Evolutionary conservation across 1,139 yeast genomes (phyloP).

Genomic region (Pichia sp.): DNA sequence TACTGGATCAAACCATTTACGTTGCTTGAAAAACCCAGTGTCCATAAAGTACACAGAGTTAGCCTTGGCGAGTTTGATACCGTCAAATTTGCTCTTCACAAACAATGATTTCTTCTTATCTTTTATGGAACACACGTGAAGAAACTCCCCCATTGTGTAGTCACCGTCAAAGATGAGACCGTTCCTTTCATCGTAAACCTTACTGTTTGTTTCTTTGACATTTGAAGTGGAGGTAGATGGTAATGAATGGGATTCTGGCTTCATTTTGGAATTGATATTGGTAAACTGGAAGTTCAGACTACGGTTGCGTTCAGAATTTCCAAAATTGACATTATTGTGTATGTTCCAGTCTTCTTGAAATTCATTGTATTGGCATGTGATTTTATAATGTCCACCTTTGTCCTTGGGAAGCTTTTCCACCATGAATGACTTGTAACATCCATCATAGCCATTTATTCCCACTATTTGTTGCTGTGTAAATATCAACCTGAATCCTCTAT

Average conservation of each 20-base stretch:
- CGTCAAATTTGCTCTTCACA: slow-evolving; percentile 22
- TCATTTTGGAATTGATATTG: background rate
- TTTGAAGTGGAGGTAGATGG: background rate
- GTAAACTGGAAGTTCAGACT: slow-evolving; percentile 5
- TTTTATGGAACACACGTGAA: slow-evolving; percentile 14
- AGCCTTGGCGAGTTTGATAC: slow-evolving; percentile 26
- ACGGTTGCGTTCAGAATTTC: slow-evolving; percentile 1
- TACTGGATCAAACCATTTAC: slow-evolving; percentile 30
- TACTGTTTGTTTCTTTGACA: background rate
- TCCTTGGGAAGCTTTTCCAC: slow-evolving; percentile 19
- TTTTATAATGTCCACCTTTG: slow-evolving; percentile 16
- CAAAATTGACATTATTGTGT: slow-evolving; percentile 9
- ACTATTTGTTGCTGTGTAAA: slow-evolving; percentile 30
- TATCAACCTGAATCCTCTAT: slow-evolving; percentile 28
- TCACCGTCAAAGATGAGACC: slow-evolving; percentile 7
- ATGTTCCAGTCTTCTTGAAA: slow-evolving; percentile 12
- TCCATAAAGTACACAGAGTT: slow-evolving; percentile 31
- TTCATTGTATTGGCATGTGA: slow-evolving; percentile 16
- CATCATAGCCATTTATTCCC: slow-evolving; percentile 9
- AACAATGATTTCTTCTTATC: slow-evolving; percentile 20
- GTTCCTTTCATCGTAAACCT: slow-evolving; percentile 2
- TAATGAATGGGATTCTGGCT: background rate
- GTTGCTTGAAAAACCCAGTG: slow-evolving; percentile 7
- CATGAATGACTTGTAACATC: slow-evolving; percentile 12
- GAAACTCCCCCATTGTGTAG: slow-evolving; percentile 15